These are phyloP conservation scores for Immersiella caudata DNA, from an alignment of 495 filamentous ascomycete species.

Conservation along the genomic window DNA sequence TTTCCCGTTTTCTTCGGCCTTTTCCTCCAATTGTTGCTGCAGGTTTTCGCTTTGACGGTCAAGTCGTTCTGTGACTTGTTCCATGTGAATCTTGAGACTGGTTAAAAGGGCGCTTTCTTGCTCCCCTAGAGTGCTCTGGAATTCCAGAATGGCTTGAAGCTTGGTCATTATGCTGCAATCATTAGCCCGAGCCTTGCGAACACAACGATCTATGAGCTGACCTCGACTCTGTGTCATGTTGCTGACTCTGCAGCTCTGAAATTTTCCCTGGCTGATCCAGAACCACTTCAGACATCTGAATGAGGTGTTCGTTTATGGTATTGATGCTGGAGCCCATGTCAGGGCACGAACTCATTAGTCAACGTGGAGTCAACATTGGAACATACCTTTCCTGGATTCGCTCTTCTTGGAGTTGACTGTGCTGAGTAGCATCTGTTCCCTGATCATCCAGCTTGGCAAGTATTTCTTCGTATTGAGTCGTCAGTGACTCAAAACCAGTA, in stretches of 20 bases:
- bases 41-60: constrained; percentile 26
- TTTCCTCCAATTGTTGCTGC: constrained; percentile 25
- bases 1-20: constrained; percentile 30
- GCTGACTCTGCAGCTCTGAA: background rate
- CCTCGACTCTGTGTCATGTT: background rate
- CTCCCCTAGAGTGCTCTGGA: background rate
- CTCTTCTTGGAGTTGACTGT: background rate
- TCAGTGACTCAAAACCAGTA: constrained; percentile 32
- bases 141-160: constrained; percentile 24
- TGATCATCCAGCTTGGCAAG: constrained; percentile 34
- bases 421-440: constrained; percentile 15
- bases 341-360: too few species aligned
- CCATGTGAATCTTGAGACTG: constrained; percentile 22
- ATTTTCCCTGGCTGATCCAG: background rate
- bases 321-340: background rate
- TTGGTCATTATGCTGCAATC: constrained; percentile 23
- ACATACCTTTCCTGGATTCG: constrained; percentile 8
- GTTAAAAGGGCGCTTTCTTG: constrained; percentile 1
- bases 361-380: too few species aligned
- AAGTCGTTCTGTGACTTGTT: constrained; percentile 25
- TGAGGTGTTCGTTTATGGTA: background rate
- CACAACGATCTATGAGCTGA: background rate
- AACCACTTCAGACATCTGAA: background rate
- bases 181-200: background rate
- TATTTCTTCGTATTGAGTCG: constrained; percentile 37